phyloP scores from a whole-genome alignment of 2,329 filamentous ascomycete species.

The Coniella lustricola region DNA sequence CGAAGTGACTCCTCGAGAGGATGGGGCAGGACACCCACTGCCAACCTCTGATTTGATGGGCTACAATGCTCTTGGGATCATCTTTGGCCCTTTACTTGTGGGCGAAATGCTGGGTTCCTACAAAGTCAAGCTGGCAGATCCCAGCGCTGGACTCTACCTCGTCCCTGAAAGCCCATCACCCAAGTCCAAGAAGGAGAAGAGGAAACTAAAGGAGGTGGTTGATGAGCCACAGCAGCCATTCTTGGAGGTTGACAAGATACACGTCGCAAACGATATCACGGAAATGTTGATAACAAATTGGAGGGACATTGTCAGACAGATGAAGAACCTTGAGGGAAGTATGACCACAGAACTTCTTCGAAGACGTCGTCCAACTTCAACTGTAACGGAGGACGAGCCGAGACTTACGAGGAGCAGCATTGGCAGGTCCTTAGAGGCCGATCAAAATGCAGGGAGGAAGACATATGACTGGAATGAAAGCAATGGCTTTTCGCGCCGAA shows the following conservation, averaged over 20 bases:
- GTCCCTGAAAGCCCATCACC: constrained; percentile 37
- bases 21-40: constrained; percentile 43
- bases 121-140: constrained; percentile 37
- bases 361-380: constrained; percentile 3
- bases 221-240: constrained; percentile 19
- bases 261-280: constrained; percentile 50
- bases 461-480: not conserved
- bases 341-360: constrained; percentile 23
- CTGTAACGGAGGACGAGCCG: constrained; percentile 13
- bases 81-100: constrained; percentile 59
- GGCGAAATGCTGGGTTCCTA: constrained; percentile 50
- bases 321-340: constrained; percentile 38
- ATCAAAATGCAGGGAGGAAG: not conserved
- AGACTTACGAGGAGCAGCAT: constrained; percentile 7
- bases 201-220: constrained; percentile 22
- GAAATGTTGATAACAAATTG: constrained; percentile 62
- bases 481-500: not conserved
- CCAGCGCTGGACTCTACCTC: constrained; percentile 34
- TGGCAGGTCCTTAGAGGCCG: constrained; percentile 1
- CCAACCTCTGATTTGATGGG: constrained; percentile 56
- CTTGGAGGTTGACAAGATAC: constrained; percentile 46
- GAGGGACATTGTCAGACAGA: constrained; percentile 55
- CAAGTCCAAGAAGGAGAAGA: constrained; percentile 32
- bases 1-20: constrained; percentile 45
- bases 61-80: constrained; percentile 53